Evolutionary conservation across 2,329 filamentous ascomycete genomes (phyloP).

Genomic region (Penicillium polonicum): DNA sequence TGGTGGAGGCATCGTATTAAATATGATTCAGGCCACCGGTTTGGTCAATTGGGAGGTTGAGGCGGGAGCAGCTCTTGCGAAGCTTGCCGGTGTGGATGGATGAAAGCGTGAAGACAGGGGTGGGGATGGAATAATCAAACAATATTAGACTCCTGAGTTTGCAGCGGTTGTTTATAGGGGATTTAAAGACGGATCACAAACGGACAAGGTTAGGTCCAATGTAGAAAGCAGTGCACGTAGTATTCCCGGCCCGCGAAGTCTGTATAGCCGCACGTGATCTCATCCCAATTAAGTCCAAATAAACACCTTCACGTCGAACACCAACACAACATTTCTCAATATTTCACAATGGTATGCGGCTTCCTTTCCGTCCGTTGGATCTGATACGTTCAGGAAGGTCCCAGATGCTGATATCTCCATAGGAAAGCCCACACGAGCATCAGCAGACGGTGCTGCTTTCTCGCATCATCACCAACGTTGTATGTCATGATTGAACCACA

Average conservation of each 20-base stretch:
- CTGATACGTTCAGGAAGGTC: not conserved
- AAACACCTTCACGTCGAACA: slow-evolving; percentile 15
- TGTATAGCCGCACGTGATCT: slow-evolving; percentile 11
- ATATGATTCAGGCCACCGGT: slow-evolving; percentile 1
- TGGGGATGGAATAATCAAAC: not conserved
- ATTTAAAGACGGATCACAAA: not conserved
- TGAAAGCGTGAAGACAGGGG: not conserved
- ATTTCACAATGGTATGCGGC: slow-evolving; percentile 3
- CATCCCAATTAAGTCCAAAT: slow-evolving; percentile 2
- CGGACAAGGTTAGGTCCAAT: not conserved
- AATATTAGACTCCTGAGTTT: not conserved
- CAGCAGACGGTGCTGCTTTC: slow-evolving; percentile 92
- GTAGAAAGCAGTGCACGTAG: not conserved
- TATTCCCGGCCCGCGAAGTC: slow-evolving; percentile 1
- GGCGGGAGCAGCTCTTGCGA: slow-evolving; percentile 6
- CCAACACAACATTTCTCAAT: not conserved
- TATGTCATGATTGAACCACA: slow-evolving; percentile 50
- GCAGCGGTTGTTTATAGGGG: not conserved
- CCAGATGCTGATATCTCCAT: slow-evolving; percentile 2
- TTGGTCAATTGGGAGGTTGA: slow-evolving; percentile 13
- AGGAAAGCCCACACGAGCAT: slow-evolving; percentile 96
- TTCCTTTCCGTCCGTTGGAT: not conserved
- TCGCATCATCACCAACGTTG: slow-evolving; percentile 95
- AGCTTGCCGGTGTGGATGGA: not conserved
- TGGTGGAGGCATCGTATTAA: slow-evolving; percentile 55